Conservation (phyloP, 495 filamentous ascomycete genomes). For the Jackrogersella multiformis region DNA sequence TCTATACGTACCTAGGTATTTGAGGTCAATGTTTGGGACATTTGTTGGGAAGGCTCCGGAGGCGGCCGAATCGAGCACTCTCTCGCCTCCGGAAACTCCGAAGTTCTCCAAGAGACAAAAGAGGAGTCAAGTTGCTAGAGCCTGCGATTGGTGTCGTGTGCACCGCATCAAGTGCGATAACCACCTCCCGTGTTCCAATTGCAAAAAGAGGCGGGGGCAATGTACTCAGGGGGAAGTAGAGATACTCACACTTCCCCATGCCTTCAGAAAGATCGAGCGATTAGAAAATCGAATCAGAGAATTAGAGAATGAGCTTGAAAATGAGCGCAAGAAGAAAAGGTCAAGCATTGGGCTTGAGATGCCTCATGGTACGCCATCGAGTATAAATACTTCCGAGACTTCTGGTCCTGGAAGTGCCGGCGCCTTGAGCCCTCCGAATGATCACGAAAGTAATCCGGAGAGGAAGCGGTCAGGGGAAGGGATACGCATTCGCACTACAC, state of each 20-base stretch:
- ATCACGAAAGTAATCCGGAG: constrained; percentile 6
- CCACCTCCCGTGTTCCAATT: constrained; percentile 57
- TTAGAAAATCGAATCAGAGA: constrained; percentile 51
- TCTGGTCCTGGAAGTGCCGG: neutral
- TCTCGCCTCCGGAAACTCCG: constrained; percentile 26
- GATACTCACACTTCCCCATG: constrained; percentile 51
- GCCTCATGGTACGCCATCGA: constrained; percentile 8
- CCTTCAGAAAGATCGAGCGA: constrained; percentile 53
- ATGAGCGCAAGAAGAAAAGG: constrained; percentile 22
- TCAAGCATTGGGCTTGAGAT: constrained; percentile 4
- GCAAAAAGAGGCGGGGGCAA: constrained; percentile 49
- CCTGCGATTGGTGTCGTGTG: constrained; percentile 59
- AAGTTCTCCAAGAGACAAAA: constrained; percentile 30
- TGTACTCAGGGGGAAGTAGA: constrained; percentile 52
- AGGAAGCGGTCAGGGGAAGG: constrained; percentile 38
- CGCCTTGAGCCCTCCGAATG: constrained; percentile 12
- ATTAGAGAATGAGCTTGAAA: constrained; percentile 50
- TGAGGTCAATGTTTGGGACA: constrained; percentile 27
- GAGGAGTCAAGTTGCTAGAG: constrained; percentile 34
- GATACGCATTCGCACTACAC: constrained; percentile 44
- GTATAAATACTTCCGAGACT: constrained; percentile 2
- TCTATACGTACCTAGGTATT: neutral
- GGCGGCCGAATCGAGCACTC: constrained; percentile 25
- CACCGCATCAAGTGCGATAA: constrained; percentile 61
- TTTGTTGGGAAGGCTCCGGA: constrained; percentile 25